These are phyloP conservation scores for Nemophila menziesii DNA, from an alignment of 257 asterid genomes.

Conservation along the genomic window DNA sequence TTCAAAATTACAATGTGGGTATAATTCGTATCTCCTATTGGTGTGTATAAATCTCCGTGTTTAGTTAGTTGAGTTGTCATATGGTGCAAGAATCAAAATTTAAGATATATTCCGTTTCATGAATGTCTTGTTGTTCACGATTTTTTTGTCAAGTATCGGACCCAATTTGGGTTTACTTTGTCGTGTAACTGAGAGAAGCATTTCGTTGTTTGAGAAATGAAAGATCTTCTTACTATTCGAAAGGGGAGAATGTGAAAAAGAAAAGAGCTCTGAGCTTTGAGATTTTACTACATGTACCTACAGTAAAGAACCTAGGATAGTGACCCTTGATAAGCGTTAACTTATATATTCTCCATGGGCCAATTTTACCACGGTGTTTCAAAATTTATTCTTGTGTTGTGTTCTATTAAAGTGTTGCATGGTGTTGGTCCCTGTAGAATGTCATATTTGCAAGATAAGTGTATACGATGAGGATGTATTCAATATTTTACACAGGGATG, in stretches of 20 bases:
- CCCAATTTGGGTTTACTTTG: too few species aligned
- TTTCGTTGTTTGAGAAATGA: neutral
- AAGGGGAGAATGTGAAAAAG: neutral
- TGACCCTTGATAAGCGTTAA: neutral
- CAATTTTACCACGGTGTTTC: neutral
- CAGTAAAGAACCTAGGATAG: neutral
- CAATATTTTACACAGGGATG: neutral
- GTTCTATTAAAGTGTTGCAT: neutral
- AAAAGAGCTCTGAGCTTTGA: neutral
- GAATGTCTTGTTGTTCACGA: too few species aligned
- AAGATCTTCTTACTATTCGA: neutral
- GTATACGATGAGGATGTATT: neutral
- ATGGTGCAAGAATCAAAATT: too few species aligned
- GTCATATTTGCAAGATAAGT: neutral
- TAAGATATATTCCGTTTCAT: too few species aligned
- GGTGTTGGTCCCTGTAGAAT: neutral
- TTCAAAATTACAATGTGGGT: too few species aligned
- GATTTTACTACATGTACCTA: neutral
- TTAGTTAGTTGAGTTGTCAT: too few species aligned
- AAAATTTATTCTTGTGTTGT: neutral
- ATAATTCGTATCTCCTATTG: too few species aligned
- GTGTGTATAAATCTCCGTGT: too few species aligned
- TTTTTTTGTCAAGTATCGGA: too few species aligned
- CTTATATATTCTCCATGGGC: neutral
- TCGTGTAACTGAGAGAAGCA: neutral